Evolutionary conservation across 1,139 yeast species (phyloP), one percentile per base, ranked within the genome.

Genomic region (Zygoascus hellenicus): DNA sequence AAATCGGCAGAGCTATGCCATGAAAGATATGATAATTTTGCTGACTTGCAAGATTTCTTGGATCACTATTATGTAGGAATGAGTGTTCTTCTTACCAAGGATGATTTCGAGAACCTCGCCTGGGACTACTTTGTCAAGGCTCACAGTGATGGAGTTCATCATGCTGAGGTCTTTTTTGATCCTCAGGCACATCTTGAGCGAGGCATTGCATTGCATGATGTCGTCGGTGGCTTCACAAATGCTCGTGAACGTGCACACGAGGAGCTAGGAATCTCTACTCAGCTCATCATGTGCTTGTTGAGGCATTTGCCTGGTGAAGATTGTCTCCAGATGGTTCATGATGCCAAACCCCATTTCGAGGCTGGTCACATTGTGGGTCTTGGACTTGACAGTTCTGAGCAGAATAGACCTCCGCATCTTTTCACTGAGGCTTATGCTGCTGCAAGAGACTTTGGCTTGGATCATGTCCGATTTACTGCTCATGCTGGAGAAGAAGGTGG

Each of bases 401-500:
- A 72, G 51, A 87, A 86, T 22, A 80, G 81, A 65, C 90, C 89
- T 14, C 90, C 94, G 7, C 72, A 75, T 46, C 59, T 80, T 37
- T 85, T 84, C 59, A 66, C 66, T 14, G 84, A 81, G 40, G 80
- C 88, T 62, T 85, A 80, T 61, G 58, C 66, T 10, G 59, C 64
- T 16, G 72, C 83, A 9, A 69, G 69, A 45, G 65, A 68, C 17
- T 81, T 29, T 61, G 40, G 49, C 10, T 72, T 43, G 73, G 54
- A 51, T 28, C 56, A 59, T 10, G 48, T 80, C 48, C 75, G 78
- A 38, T 70, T 82, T 47, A 85, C 95, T 33, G 92, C 94, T 2
- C 95, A 85, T 62, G 94, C 92, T 2, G 95, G 95, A 56, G 95
- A 85, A 66, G 94, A 85, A 68, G 94, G 92, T 45, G 86, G 82